Evolutionary conservation across 768 basidiomycete genomes (phyloP), one percentile per base, ranked within the genome.

Genomic region (Rhizopogon rudus): DNA sequence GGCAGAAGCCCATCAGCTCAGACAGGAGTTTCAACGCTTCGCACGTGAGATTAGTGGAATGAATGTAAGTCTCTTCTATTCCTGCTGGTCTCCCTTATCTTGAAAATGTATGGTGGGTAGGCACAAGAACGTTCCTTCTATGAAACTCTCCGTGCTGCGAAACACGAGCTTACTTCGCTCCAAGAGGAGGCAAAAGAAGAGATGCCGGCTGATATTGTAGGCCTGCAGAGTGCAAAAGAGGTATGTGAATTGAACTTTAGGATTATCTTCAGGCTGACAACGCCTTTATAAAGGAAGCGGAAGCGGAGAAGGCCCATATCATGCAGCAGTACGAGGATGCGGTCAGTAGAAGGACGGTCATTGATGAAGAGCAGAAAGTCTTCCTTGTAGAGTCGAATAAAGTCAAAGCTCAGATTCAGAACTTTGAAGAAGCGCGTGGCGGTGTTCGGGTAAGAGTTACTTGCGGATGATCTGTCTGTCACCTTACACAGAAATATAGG

Each of bases 151-250:
- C 64, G 70, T 39, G 45, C 45, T 6, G 73, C 75, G 31, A 82
- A 75, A 64, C 35, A 57, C 6, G 61, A 58, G 2, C 67, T 80
- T 40, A 61, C 64, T 31, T 68, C 69, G 20, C 64, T 88, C 16
- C 80, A 85, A 58, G 72, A 78, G 37, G 86, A 87, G 57, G 77
- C 78, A 12, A 87, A 86, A 54, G 86, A 88, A 17, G 86, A 88
- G 12, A 72, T 87, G 66, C 86, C 88, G 2, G 80, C 80, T 6
- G 78, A 80, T 60, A 73, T 88, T n/a, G 73, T 78, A 20, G 79
- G 77, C 13, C 70, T 88, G 13, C 73, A 85, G 56, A 74, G 68
- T 10, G 81, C 77, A 5, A 81, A 82, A 64, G 66, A 75, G 60
- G 87, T 84, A 60, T 29, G 78, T 65, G 31, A 55, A 37, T 20